Conservation (phyloP, 768 basidiomycete species). For the Boletus rex-veris region DNA sequence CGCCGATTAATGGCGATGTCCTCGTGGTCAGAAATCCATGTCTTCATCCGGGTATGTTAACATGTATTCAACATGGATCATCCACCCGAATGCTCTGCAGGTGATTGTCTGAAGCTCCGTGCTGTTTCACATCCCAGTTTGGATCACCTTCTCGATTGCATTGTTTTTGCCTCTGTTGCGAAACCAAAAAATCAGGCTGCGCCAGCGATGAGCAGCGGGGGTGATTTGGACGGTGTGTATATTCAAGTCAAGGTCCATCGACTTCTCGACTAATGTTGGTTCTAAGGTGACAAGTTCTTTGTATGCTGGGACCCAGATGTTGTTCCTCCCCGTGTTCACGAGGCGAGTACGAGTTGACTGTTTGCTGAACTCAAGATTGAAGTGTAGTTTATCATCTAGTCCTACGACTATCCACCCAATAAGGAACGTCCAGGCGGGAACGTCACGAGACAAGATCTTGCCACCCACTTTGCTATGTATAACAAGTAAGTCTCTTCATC, state of each 20-base stretch:
- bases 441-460: constrained; percentile 56
- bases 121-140: constrained; percentile 51
- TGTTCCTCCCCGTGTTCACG: constrained; percentile 50
- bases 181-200: constrained; percentile 56
- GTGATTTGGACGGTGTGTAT: constrained; percentile 53
- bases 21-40: constrained; percentile 68
- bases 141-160: constrained; percentile 59
- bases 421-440: constrained; percentile 48
- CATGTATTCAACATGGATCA: background rate
- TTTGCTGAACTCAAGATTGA: background rate
- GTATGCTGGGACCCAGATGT: constrained; percentile 69
- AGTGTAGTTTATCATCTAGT: constrained; percentile 32
- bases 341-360: constrained; percentile 35
- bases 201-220: constrained; percentile 69
- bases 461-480: constrained; percentile 61
- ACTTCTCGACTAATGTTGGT: background rate
- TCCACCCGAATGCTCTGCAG: constrained; percentile 25
- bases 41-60: constrained; percentile 53
- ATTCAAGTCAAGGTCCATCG: background rate
- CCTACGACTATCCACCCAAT: constrained; percentile 65
- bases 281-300: constrained; percentile 60
- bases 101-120: constrained; percentile 62
- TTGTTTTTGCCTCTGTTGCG: constrained; percentile 62
- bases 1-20: constrained; percentile 58
- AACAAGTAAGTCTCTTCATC: constrained; percentile 45